Evolutionary conservation across 371 early-diverging fungal genomes (phyloP).

Genomic region (Actinomucor elegans): DNA sequence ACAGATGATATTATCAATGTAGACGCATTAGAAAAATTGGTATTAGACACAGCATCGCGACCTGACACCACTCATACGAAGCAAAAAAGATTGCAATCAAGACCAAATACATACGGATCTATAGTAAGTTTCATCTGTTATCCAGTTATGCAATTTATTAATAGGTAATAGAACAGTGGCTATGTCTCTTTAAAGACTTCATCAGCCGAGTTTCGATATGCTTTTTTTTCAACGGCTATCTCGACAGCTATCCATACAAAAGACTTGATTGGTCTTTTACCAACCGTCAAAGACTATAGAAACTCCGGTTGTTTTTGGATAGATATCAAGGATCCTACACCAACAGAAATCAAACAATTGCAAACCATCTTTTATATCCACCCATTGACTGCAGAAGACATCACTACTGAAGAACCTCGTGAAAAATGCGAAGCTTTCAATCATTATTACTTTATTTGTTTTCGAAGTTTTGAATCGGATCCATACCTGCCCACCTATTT

Average conservation of each 20-base stretch:
- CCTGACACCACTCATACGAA: not conserved
- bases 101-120: not conserved
- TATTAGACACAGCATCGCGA: not conserved
- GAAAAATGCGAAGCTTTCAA: constrained; percentile 91
- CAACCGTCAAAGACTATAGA: constrained; percentile 11
- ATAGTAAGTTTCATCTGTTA: not conserved
- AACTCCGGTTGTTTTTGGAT: constrained; percentile 70
- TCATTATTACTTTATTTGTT: constrained; percentile 87
- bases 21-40: not conserved
- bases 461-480: constrained; percentile 70
- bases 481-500: constrained; percentile 61
- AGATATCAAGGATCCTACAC: constrained; percentile 73
- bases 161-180: too few relatives aligned
- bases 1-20: not conserved
- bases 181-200: too few relatives aligned
- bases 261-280: constrained; percentile 12
- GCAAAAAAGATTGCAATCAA: not conserved
- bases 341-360: constrained; percentile 63
- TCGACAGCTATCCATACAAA: constrained; percentile 12
- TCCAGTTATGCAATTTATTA: too few relatives aligned
- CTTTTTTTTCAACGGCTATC: not conserved
- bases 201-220: not conserved
- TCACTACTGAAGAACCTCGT: constrained; percentile 81
- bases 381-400: constrained; percentile 91
- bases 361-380: constrained; percentile 67